Evolutionary conservation across 2,329 filamentous ascomycete genomes (phyloP).

Genomic region (Ophioceras dolichostomum): DNA sequence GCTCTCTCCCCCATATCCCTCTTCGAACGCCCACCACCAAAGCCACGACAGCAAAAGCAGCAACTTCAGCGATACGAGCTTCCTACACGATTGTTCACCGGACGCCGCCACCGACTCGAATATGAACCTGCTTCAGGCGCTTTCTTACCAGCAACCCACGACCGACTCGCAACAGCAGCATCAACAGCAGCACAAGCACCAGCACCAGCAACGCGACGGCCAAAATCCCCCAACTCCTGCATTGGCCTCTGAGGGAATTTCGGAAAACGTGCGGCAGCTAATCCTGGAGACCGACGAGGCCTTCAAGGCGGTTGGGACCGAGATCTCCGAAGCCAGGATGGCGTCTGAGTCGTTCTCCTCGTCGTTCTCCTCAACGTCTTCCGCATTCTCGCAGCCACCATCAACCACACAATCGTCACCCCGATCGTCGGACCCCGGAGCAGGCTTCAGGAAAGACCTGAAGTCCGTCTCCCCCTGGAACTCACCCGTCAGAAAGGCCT

Average conservation of each 20-base stretch:
- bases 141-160: too few relatives aligned
- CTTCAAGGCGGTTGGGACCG: conserved; percentile 30
- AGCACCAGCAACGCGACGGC: too few relatives aligned
- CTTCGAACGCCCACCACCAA: too few relatives aligned
- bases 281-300: conserved; percentile 37
- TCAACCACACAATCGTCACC: background rate
- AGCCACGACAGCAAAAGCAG: too few relatives aligned
- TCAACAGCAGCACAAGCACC: too few relatives aligned
- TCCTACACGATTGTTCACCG: too few relatives aligned
- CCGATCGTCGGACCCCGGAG: background rate
- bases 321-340: conserved; percentile 13
- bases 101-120: too few relatives aligned
- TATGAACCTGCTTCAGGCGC: too few relatives aligned
- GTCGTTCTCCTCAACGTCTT: background rate
- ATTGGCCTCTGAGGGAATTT: conserved; percentile 16
- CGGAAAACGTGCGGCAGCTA: conserved; percentile 29
- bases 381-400: conserved; percentile 6
- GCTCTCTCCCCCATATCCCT: too few relatives aligned
- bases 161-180: too few relatives aligned
- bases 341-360: conserved; percentile 3
- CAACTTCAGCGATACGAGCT: too few relatives aligned
- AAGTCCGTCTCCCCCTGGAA: conserved; percentile 7
- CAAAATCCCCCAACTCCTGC: too few relatives aligned
- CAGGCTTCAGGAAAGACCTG: background rate
- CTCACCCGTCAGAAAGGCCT: conserved; percentile 14